Evolutionary conservation across 192 early-diverging fungal species (phyloP).

Genomic region (Coemansia erecta): DNA sequence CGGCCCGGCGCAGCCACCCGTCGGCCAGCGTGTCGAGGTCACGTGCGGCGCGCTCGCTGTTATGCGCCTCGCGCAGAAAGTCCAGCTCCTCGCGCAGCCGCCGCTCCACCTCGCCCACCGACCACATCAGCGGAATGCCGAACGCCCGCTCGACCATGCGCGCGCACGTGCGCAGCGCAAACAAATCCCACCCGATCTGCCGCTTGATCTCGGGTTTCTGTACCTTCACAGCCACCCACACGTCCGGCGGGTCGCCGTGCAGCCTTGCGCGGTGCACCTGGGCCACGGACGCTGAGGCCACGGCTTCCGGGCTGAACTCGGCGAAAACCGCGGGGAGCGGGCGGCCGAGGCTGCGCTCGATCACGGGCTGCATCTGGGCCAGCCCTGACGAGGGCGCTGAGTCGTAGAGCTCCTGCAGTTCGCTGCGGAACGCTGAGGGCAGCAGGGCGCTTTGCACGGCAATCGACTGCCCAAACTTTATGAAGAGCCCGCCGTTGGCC

Average conservation of each 20-base stretch:
- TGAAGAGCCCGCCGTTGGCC: slow-evolving; percentile 85
- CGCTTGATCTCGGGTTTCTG: slow-evolving; percentile 85
- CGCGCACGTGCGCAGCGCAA: slow-evolving; percentile 63
- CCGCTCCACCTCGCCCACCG: slow-evolving; percentile 65
- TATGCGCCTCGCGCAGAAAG: slow-evolving; percentile 83
- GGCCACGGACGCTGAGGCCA: slow-evolving; percentile 91
- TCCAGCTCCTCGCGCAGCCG: slow-evolving; percentile 83
- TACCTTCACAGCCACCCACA: slow-evolving; percentile 82
- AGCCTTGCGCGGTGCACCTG: slow-evolving; percentile 76
- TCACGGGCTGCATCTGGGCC: slow-evolving; percentile 60
- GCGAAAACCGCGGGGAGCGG: slow-evolving; percentile 64
- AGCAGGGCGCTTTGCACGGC: slow-evolving; percentile 65
- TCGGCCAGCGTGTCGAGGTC: slow-evolving; percentile 56
- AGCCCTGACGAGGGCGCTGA: slow-evolving; percentile 76
- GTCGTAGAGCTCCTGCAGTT: slow-evolving; percentile 73
- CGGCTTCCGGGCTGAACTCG: slow-evolving; percentile 64
- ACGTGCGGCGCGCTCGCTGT: slow-evolving; percentile 63
- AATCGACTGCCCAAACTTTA: slow-evolving; percentile 85
- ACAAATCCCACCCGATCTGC: slow-evolving; percentile 85
- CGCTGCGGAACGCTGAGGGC: slow-evolving; percentile 58
- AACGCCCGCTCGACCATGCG: slow-evolving; percentile 71
- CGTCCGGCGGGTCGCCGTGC: slow-evolving; percentile 54
- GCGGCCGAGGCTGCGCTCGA: slow-evolving; percentile 64
- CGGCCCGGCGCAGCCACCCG: slow-evolving; percentile 43
- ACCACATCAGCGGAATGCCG: slow-evolving; percentile 81